These are phyloP conservation scores for Fusarium sp. DNA, from an alignment of 2,329 filamentous ascomycete genomes.

Conservation along the genomic window DNA sequence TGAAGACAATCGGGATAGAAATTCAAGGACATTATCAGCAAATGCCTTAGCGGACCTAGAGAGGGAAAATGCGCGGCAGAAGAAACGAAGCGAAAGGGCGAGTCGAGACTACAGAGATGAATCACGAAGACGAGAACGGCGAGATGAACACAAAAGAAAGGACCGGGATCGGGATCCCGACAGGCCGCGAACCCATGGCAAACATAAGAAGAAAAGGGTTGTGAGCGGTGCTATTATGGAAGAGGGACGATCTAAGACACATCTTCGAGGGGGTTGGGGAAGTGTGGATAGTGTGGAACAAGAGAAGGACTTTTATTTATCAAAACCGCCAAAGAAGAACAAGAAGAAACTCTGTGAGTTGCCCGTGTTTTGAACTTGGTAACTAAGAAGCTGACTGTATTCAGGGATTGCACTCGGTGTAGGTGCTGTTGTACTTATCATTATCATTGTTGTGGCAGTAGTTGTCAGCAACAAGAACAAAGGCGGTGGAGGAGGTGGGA, in stretches of 20 bases:
- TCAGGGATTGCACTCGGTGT: constrained; percentile 69
- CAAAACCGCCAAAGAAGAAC: constrained; percentile 59
- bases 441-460: constrained; percentile 77
- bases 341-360: constrained; percentile 73
- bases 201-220: constrained; percentile 68
- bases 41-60: constrained; percentile 76
- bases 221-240: constrained; percentile 78
- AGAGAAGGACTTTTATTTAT: constrained; percentile 63
- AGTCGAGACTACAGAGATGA: constrained; percentile 30
- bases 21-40: constrained; percentile 55
- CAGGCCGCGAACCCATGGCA: constrained; percentile 52
- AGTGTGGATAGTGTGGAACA: constrained; percentile 58
- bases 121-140: constrained; percentile 51
- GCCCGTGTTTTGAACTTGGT: neutral
- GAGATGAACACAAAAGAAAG: constrained; percentile 40
- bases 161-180: constrained; percentile 43
- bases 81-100: constrained; percentile 49
- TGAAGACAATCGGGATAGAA: constrained; percentile 51
- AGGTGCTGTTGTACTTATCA: constrained; percentile 66
- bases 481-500: constrained; percentile 56
- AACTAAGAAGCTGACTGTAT: constrained; percentile 38
- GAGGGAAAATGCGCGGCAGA: constrained; percentile 66
- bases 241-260: constrained; percentile 66
- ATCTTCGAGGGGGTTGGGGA: constrained; percentile 58
- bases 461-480: constrained; percentile 75